Conservation (phyloP, 768 basidiomycete species). For the Leccinum obscurum region DNA sequence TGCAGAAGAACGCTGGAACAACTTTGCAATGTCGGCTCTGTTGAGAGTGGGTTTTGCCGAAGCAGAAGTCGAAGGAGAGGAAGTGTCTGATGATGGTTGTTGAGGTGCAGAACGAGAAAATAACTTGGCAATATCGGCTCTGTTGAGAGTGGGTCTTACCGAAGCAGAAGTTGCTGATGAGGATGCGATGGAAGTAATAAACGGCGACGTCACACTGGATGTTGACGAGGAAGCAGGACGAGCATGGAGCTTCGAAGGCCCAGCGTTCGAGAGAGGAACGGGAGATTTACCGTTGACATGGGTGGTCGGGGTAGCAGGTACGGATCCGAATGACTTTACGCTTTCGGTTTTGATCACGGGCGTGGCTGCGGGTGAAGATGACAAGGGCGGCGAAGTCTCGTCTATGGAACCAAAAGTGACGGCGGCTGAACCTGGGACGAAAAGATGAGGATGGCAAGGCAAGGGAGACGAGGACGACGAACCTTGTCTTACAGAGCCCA, state of each 20-base stretch:
- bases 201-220: slow-evolving; percentile 31
- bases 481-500: slow-evolving; percentile 70
- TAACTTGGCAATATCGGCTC: slow-evolving; percentile 19
- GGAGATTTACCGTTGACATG: slow-evolving; percentile 64
- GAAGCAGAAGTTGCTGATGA: slow-evolving; percentile 34
- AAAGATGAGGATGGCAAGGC: slow-evolving; percentile 10
- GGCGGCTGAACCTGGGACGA: slow-evolving; percentile 51
- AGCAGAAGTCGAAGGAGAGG: too few species aligned
- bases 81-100: too few species aligned
- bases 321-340: slow-evolving; percentile 82
- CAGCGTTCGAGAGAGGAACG: slow-evolving; percentile 43
- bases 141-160: slow-evolving; percentile 31
- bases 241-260: slow-evolving; percentile 36
- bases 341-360: slow-evolving; percentile 64
- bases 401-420: slow-evolving; percentile 93
- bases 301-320: slow-evolving; percentile 55
- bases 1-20: slow-evolving; percentile 40
- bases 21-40: slow-evolving; percentile 34
- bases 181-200: slow-evolving; percentile 32
- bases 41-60: too few species aligned
- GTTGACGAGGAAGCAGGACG: slow-evolving; percentile 25
- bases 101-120: too few species aligned
- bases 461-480: slow-evolving; percentile 29
- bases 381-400: slow-evolving; percentile 72
- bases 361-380: slow-evolving; percentile 76